Evolutionary conservation across 108 stramenopile genomes (phyloP), one percentile per base, ranked within the genome.

Genomic region (Licmophora abbreviata): DNA sequence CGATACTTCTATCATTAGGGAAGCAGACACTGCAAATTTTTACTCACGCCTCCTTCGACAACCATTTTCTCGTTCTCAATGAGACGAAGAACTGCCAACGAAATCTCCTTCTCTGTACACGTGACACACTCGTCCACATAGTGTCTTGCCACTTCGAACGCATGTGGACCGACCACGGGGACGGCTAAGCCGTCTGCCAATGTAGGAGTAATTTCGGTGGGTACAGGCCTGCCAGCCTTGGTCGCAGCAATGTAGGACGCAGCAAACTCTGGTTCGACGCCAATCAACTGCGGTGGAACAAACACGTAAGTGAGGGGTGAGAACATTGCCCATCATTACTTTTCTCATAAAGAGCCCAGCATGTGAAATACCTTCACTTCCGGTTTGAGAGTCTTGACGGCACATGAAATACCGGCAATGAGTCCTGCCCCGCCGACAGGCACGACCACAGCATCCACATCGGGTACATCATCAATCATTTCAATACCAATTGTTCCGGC

Each of bases 401-500:
- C 95, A 43, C 95, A 88, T 4, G 92, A 54, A 8, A 95, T 67
- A 34, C 97, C 97, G 9, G 95, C 75, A 68, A 98, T 95, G 12
- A 98, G 64, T 2, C 97, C 97, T 2, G 91, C 95, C 2, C 97
- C 97, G 8, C 97, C 97, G 1, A 96, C 88, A 3, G 97, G 97
- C 4, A 96, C 87, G 3, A 98, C 73, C 4, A 98, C 76, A 1
- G 56, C 88, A 66, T 96, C 95, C 7, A 95, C 92, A 48, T 85
- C 69, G 9, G 94, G 92, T 8, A 94, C 94, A 59, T 97, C 93
- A 59, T 97, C 94, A 9, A 95, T 67, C 30, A 97, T 90, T 72
- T 97, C 97, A 20, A 94, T 83, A 2, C 95, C 97, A 40, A 98
- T 92, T n/a, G 97, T 96, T 24, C 97, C 97, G 2, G 97, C 97